These are phyloP conservation scores for Rhizopus sp. DNA, from an alignment of 371 early-diverging fungal genomes.

Conservation along the genomic window DNA sequence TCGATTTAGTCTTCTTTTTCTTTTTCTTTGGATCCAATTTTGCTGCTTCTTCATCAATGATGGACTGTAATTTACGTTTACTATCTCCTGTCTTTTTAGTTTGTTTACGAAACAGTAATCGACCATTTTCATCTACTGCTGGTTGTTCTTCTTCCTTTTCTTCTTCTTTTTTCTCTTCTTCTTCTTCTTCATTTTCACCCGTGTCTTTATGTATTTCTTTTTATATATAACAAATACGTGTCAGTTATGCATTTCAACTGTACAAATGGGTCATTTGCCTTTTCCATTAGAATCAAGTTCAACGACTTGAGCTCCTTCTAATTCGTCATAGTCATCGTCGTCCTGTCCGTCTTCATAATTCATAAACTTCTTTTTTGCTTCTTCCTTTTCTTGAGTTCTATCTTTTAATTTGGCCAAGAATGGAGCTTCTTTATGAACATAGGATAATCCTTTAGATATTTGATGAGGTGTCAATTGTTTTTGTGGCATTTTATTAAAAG, in stretches of 20 bases:
- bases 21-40: constrained; percentile 25
- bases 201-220: constrained; percentile 30
- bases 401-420: constrained; percentile 43
- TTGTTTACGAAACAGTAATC: constrained; percentile 38
- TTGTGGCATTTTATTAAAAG: constrained; percentile 14
- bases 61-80: constrained; percentile 23
- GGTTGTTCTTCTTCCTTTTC: constrained; percentile 29
- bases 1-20: constrained; percentile 34
- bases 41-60: constrained; percentile 25
- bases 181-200: constrained; percentile 22
- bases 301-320: constrained; percentile 52
- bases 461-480: constrained; percentile 51
- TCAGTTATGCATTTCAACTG: neutral
- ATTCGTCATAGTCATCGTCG: constrained; percentile 50
- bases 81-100: constrained; percentile 15
- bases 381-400: constrained; percentile 23
- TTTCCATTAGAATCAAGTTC: constrained; percentile 46
- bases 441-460: constrained; percentile 40
- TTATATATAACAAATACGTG: neutral
- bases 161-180: constrained; percentile 18
- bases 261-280: constrained; percentile 30
- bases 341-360: constrained; percentile 48
- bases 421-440: constrained; percentile 52
- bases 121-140: constrained; percentile 44
- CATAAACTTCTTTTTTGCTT: constrained; percentile 29